phyloP scores from a whole-genome alignment of 1,284 basidiomycete species.

The Tilletia caries region DNA sequence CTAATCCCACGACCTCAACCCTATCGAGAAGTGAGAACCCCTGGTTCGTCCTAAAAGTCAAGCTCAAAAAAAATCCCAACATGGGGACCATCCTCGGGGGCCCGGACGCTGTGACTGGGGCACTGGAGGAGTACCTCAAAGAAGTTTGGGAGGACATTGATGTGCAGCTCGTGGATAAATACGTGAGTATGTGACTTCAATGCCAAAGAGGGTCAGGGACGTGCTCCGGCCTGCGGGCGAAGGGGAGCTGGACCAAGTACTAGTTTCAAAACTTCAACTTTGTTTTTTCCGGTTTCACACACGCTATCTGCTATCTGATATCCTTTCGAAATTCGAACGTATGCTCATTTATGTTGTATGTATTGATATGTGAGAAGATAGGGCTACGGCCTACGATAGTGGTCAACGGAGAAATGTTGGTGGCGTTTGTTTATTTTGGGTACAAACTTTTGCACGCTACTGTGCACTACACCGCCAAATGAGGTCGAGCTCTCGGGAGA shows the following conservation, averaged over 20 bases:
- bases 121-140: background rate
- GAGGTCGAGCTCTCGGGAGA: no score
- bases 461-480: no score
- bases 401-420: no score
- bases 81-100: background rate
- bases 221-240: background rate
- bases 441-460: no score
- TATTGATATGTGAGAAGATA: no score
- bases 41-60: slow-evolving; percentile 1
- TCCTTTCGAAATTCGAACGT: no score
- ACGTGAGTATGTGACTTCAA: background rate
- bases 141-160: background rate
- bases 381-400: no score
- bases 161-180: background rate
- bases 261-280: background rate
- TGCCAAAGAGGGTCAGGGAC: background rate
- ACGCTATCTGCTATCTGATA: no score
- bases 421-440: no score
- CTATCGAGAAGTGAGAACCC: background rate
- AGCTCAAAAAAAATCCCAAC: background rate
- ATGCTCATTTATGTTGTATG: no score
- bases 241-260: slow-evolving; percentile 3
- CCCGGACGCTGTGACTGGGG: background rate
- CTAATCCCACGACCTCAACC: slow-evolving; percentile 9
- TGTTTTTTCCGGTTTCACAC: slow-evolving; percentile 1